phyloP scores from a whole-genome alignment of 495 filamentous ascomycete genomes.

The Rostrohypoxylon terebratum region DNA sequence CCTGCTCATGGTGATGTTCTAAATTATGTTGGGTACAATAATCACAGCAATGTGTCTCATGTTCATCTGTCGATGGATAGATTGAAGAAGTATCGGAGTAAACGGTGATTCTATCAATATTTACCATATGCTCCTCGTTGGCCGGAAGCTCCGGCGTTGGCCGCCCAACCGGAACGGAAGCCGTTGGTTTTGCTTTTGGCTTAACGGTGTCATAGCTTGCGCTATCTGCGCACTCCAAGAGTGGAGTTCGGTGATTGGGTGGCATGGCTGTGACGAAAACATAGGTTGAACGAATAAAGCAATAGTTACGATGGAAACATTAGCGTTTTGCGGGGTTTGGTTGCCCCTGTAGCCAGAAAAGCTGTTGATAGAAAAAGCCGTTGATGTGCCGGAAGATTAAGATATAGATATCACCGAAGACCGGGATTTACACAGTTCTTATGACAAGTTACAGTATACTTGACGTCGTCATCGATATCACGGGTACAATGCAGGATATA shows the following conservation, averaged over 20 bases:
- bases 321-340: not conserved
- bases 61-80: not conserved
- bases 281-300: not conserved
- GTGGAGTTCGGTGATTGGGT: conserved; percentile 21
- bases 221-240: conserved; percentile 23
- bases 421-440: not conserved
- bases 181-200: not conserved
- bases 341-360: not conserved
- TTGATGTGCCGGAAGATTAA: too few species aligned
- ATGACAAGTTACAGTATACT: conserved; percentile 1
- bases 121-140: conserved; percentile 15
- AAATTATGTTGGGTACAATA: conserved; percentile 35
- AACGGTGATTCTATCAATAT: conserved; percentile 12
- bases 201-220: conserved; percentile 25
- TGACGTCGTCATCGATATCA: not conserved
- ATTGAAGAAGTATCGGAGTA: not conserved
- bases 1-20: not conserved
- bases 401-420: not conserved
- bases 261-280: conserved; percentile 5
- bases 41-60: conserved; percentile 20
- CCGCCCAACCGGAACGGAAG: not conserved
- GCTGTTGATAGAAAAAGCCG: not conserved
- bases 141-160: not conserved
- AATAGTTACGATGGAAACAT: not conserved
- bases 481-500: not conserved